Evolutionary conservation across 2,329 filamentous ascomycete genomes (phyloP).

Genomic region (Colletotrichum costaricense): DNA sequence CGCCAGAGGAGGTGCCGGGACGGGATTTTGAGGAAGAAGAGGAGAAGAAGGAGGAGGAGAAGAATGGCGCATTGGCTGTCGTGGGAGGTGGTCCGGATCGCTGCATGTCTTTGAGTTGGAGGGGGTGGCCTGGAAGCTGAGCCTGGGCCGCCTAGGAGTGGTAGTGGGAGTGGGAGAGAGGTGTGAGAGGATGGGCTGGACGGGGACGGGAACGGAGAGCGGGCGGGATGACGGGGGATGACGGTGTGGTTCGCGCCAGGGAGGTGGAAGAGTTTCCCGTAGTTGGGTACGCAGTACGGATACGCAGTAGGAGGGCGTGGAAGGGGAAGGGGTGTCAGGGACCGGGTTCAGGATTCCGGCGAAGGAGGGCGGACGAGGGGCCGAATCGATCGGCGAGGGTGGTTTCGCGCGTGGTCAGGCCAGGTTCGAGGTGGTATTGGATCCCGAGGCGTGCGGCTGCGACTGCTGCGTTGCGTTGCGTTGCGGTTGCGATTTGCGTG

Average conservation of each 20-base stretch:
- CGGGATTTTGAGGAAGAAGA: conserved; percentile 43
- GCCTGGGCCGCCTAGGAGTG: conserved; percentile 1
- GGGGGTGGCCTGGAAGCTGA: conserved; percentile 9
- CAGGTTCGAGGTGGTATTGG: conserved; percentile 19
- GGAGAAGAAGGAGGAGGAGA: conserved; percentile 50
- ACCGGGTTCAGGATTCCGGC: conserved; percentile 27
- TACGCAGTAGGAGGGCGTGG: not conserved
- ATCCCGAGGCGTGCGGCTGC: conserved; percentile 12
- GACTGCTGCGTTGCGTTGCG: not conserved
- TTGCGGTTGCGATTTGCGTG: not conserved
- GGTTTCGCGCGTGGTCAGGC: not conserved
- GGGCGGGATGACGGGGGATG: not conserved
- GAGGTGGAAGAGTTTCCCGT: not conserved
- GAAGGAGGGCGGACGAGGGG: conserved; percentile 28
- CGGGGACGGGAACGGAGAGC: not conserved
- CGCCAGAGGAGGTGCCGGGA: conserved; percentile 37
- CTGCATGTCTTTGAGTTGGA: conserved; percentile 36
- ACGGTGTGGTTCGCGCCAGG: conserved; percentile 4
- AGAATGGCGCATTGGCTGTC: conserved; percentile 46
- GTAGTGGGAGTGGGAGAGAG: no score
- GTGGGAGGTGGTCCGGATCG: conserved; percentile 33
- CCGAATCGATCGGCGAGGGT: conserved; percentile 25
- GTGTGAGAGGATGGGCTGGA: not conserved
- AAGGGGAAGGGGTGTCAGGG: conserved; percentile 9
- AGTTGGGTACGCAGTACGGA: no score